These are phyloP conservation scores for Avena atlantica DNA, from an alignment of 176 grass and related monocot genomes.

Conservation along the genomic window DNA sequence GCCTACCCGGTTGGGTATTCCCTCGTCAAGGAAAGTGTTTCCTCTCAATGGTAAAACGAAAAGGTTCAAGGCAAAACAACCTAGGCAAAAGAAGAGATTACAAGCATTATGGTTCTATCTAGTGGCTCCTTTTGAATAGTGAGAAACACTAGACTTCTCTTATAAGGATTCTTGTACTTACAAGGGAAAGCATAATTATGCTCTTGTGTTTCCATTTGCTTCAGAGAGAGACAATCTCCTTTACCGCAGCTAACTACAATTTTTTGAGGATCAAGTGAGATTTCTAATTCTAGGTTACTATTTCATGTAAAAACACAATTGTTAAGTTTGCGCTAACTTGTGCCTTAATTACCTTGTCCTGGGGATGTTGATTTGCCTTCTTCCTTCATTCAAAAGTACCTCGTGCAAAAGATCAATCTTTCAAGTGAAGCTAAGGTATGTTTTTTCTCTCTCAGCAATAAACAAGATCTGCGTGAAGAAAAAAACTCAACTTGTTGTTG, in stretches of 20 bases:
- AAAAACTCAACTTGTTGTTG: background rate
- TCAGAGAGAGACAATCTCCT: constrained; percentile 65
- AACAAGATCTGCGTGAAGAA: constrained; percentile 14
- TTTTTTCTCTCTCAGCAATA: constrained; percentile 1
- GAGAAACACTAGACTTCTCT: constrained; percentile 40
- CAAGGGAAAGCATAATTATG: constrained; percentile 26
- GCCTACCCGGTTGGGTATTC: too few species aligned
- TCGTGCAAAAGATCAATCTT: constrained; percentile 55
- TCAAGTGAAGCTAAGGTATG: constrained; percentile 61
- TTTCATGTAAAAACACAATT: constrained; percentile 33
- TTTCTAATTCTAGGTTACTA: background rate
- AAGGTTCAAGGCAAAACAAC: constrained; percentile 40
- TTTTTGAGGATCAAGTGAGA: constrained; percentile 79
- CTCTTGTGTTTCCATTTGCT: constrained; percentile 42
- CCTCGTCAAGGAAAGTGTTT: constrained; percentile 15
- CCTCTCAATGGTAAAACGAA: constrained; percentile 40
- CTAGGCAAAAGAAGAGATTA: constrained; percentile 56
- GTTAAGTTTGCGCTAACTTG: background rate
- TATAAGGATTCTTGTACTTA: constrained; percentile 2
- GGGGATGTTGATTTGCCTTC: constrained; percentile 65
- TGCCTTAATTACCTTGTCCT: constrained; percentile 14
- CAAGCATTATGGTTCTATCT: constrained; percentile 68
- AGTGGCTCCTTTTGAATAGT: constrained; percentile 75
- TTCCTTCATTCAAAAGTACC: constrained; percentile 67
- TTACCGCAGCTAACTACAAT: constrained; percentile 59